Conservation (phyloP, 305 asterid species). For the Ajuga reptans region DNA sequence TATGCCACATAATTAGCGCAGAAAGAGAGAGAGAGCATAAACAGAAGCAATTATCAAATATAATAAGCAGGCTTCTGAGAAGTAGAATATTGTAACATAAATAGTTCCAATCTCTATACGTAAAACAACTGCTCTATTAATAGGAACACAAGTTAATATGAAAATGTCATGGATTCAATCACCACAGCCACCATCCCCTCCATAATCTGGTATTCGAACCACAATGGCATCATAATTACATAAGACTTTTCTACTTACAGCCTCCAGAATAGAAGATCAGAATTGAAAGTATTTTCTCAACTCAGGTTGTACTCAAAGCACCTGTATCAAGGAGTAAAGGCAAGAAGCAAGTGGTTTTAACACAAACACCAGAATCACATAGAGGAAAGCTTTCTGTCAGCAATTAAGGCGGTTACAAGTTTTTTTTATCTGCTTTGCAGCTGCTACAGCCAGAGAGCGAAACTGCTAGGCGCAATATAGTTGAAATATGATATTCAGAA, state of each 20-base stretch:
- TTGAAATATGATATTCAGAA: conserved; percentile 17
- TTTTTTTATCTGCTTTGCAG: conserved; percentile 15
- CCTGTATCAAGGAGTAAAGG: not conserved
- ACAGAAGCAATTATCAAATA: not conserved
- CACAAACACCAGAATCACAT: conserved; percentile 15
- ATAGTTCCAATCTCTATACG: not conserved
- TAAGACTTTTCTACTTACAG: not conserved
- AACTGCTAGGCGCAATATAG: not conserved
- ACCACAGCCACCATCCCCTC: not conserved
- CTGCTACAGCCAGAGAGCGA: conserved; percentile 19
- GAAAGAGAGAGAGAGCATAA: not conserved
- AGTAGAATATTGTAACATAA: conserved; percentile 10
- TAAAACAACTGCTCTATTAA: conserved; percentile 7
- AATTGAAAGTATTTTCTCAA: too few species aligned
- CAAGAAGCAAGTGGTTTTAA: conserved; percentile 15
- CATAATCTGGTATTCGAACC: not conserved
- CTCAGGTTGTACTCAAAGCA: too few species aligned
- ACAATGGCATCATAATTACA: conserved; percentile 7
- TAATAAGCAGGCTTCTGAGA: not conserved
- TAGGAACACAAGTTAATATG: conserved; percentile 2
- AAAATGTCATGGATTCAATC: conserved; percentile 7
- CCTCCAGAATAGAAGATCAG: too few species aligned
- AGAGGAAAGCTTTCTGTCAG: conserved; percentile 7
- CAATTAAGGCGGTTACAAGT: conserved; percentile 2
- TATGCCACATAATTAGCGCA: not conserved